phyloP scores from a whole-genome alignment of 768 basidiomycete species.

The Boletus reticuloceps region DNA sequence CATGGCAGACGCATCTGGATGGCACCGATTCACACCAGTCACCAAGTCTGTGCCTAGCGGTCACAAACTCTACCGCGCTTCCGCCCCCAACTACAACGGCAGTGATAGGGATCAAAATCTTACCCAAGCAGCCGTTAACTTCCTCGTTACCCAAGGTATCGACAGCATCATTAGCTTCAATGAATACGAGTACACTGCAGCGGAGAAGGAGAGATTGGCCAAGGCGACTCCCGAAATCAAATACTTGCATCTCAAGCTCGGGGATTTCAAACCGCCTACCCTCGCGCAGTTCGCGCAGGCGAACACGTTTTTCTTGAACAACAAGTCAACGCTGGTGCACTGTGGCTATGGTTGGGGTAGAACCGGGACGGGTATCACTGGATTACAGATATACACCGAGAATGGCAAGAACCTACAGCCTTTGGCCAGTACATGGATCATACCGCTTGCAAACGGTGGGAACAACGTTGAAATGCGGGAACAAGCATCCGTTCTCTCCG shows the following conservation, averaged over 20 bases:
- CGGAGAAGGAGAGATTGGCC: slow-evolving; percentile 5
- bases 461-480: slow-evolving; percentile 10
- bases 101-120: slow-evolving; percentile 10
- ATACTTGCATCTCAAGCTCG: slow-evolving; percentile 18
- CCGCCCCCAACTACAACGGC: slow-evolving; percentile 17
- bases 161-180: slow-evolving; percentile 24
- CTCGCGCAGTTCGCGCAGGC: slow-evolving; percentile 17
- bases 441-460: not conserved
- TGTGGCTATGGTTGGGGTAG: slow-evolving; percentile 14
- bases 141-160: slow-evolving; percentile 12
- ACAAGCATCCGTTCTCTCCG: slow-evolving; percentile 4
- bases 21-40: slow-evolving; percentile 16
- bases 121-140: slow-evolving; percentile 12
- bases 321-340: slow-evolving; percentile 6
- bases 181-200: slow-evolving; percentile 7
- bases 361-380: slow-evolving; percentile 10
- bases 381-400: slow-evolving; percentile 1
- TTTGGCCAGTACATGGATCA: not conserved
- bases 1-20: slow-evolving; percentile 11
- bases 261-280: slow-evolving; percentile 21
- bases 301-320: slow-evolving; percentile 11
- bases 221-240: slow-evolving; percentile 6
- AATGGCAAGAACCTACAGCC: not conserved
- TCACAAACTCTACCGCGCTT: slow-evolving; percentile 21
- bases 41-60: slow-evolving; percentile 7